Percentiles rank a stretch among this genome's conserved stretches.
phyloP scores from a whole-genome alignment of 2,329 filamentous ascomycete genomes.

The Xylaria sp. region DNA sequence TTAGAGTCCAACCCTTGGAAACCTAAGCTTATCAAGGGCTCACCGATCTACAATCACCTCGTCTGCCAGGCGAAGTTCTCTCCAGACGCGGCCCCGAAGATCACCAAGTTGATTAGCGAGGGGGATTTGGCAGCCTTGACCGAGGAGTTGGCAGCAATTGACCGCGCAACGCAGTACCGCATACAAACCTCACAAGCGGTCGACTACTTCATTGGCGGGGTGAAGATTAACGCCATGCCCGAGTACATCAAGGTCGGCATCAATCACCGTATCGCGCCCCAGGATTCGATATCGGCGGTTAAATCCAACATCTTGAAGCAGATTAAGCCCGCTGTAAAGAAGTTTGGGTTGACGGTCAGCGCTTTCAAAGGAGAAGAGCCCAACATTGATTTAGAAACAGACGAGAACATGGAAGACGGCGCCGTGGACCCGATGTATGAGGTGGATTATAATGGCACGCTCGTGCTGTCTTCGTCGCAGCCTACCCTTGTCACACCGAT shows the following conservation, averaged over 20 bases:
- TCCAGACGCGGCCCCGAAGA: conserved; percentile 36
- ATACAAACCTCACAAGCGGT: conserved; percentile 61
- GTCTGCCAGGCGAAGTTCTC: conserved; percentile 41
- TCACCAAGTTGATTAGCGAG: conserved; percentile 37
- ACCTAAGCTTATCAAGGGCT: conserved; percentile 37
- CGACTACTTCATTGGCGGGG: conserved; percentile 56
- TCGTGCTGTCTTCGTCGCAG: conserved; percentile 40
- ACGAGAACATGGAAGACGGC: conserved; percentile 23
- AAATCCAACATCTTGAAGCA: conserved; percentile 50
- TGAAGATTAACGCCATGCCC: conserved; percentile 62
- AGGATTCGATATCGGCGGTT: conserved; percentile 50
- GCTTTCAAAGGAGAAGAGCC: conserved; percentile 48
- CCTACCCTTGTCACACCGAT: conserved; percentile 41
- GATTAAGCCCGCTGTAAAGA: conserved; percentile 49
- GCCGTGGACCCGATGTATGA: conserved; percentile 37
- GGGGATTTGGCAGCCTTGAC: conserved; percentile 37
- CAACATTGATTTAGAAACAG: conserved; percentile 28
- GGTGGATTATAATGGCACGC: conserved; percentile 45
- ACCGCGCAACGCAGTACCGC: conserved; percentile 50
- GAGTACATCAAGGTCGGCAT: conserved; percentile 55
- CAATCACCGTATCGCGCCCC: conserved; percentile 61
- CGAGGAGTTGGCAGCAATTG: conserved; percentile 36
- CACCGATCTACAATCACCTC: conserved; percentile 40
- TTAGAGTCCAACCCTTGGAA: conserved; percentile 54
- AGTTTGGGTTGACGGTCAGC: conserved; percentile 51